Base-by-base conservation (phyloP, 2,329 filamentous ascomycete species). In the Aspergillus sp. region DNA sequence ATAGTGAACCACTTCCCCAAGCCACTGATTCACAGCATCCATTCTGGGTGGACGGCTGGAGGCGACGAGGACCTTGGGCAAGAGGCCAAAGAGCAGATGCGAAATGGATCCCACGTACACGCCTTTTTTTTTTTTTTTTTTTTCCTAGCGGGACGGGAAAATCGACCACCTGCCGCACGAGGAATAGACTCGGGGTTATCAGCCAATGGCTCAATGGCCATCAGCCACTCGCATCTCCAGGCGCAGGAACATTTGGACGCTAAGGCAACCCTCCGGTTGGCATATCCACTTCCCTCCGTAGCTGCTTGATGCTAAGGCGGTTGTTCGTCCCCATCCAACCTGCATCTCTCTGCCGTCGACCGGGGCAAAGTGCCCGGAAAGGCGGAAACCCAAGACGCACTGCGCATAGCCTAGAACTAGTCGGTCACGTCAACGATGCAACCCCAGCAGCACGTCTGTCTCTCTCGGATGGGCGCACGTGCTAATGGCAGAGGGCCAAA, bases 111-210 rank as follows among this genome's bases (percentile, higher is more conserved):
- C 59, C 55, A 63, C 57, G 52, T 52, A 24, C 51, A 26, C 29
- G 24, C 29, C 39, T 36, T 42, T 20, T 36, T 42, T 54, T 12
- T 50, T 62, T 51, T 36, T 42, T 20, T 36, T 42, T 54, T 12
- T 50, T 62, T 51, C 59, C 12, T 12, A 62, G 56, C 54, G 60
- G 61, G 54, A 59, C 62, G 51, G 24, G 46, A 6, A 55, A 42
- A 29, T 49, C 55, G 52, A 57, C 59, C 54, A 61, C 52, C 55
- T 63, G 42, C 63, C 57, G 20, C n/a, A 57, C 49, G 32, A 16
- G 57, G 64, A 47, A 20, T 66, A 65, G 60, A 50, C 50, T 56
- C 56, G 55, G 62, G 36, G 14, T 11, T 47, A 9, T 16, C 32
- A 51, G 20, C 63, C 63, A 65, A 62, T 63, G 42, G 26, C 26